Evolutionary conservation across 2,329 filamentous ascomycete genomes (phyloP).

Genomic region (Epichloe hybrida): DNA sequence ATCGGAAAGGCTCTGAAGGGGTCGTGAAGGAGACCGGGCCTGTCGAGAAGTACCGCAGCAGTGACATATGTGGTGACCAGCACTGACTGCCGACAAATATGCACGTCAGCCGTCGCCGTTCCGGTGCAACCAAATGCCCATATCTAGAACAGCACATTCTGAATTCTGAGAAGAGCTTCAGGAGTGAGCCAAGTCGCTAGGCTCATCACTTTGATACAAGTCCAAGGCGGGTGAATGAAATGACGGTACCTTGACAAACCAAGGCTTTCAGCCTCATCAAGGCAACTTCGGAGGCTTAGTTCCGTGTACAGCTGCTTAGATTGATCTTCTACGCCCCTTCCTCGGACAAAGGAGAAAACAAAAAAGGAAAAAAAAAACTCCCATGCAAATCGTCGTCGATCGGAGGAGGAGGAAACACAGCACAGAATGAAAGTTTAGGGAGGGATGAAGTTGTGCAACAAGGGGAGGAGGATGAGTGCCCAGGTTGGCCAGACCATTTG

Average conservation of each 20-base stretch:
- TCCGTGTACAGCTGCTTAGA: neutral
- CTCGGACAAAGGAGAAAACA: too few species aligned
- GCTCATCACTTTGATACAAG: neutral
- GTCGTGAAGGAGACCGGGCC: neutral
- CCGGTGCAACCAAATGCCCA: neutral
- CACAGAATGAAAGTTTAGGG: neutral
- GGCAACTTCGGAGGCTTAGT: neutral
- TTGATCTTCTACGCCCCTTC: neutral
- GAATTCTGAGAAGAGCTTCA: neutral
- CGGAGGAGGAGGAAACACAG: neutral
- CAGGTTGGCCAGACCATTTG: neutral
- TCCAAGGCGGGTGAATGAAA: neutral
- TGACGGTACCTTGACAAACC: neutral
- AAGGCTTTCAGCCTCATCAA: neutral
- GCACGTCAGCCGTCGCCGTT: constrained; percentile 5
- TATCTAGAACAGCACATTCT: neutral
- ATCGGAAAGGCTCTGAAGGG: too few species aligned
- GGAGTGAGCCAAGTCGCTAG: neutral
- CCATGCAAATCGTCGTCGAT: too few species aligned
- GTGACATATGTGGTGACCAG: constrained; percentile 8
- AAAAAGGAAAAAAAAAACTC: too few species aligned
- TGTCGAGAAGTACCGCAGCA: constrained; percentile 3
- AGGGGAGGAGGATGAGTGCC: neutral
- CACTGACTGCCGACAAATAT: constrained; percentile 8
- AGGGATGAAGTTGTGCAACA: neutral